Evolutionary conservation across 305 asterid species (phyloP).

Genomic region (Plantago coronopus): DNA sequence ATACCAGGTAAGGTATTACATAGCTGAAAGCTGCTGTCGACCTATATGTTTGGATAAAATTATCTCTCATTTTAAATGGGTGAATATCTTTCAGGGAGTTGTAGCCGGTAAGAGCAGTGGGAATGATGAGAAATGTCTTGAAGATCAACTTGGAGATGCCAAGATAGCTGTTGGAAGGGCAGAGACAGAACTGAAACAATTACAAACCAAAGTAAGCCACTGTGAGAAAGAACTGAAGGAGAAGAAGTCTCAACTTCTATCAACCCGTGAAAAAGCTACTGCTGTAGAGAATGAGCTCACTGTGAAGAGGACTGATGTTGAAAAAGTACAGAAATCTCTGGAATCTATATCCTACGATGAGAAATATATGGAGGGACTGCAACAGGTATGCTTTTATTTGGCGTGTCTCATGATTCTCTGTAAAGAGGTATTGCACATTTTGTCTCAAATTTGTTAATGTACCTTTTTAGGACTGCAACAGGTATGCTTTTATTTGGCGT

Average conservation of each 20-base stretch:
- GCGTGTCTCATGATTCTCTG: slow-evolving; percentile 16
- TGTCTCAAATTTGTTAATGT: too few species aligned
- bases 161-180: slow-evolving; percentile 81
- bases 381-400: slow-evolving; percentile 45
- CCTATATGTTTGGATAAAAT: slow-evolving; percentile 11
- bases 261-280: slow-evolving; percentile 73
- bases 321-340: slow-evolving; percentile 53
- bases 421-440: slow-evolving; percentile 11
- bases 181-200: slow-evolving; percentile 90
- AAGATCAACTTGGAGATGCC: slow-evolving; percentile 92
- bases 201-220: slow-evolving; percentile 77
- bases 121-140: slow-evolving; percentile 94
- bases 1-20: slow-evolving; percentile 54
- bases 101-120: slow-evolving; percentile 93
- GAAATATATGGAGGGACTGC: slow-evolving; percentile 76
- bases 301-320: slow-evolving; percentile 59
- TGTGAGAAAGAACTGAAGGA: slow-evolving; percentile 77
- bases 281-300: slow-evolving; percentile 65
- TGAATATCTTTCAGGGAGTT: slow-evolving; percentile 58
- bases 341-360: slow-evolving; percentile 70
- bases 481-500: slow-evolving; percentile 34
- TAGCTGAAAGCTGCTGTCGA: background rate
- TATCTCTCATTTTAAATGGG: slow-evolving; percentile 15
- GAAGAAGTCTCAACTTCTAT: slow-evolving; percentile 49
- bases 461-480: slow-evolving; percentile 75